Evolutionary conservation across 169 alveolate genomes (phyloP).

Genomic region (Perkinsus marinus): DNA sequence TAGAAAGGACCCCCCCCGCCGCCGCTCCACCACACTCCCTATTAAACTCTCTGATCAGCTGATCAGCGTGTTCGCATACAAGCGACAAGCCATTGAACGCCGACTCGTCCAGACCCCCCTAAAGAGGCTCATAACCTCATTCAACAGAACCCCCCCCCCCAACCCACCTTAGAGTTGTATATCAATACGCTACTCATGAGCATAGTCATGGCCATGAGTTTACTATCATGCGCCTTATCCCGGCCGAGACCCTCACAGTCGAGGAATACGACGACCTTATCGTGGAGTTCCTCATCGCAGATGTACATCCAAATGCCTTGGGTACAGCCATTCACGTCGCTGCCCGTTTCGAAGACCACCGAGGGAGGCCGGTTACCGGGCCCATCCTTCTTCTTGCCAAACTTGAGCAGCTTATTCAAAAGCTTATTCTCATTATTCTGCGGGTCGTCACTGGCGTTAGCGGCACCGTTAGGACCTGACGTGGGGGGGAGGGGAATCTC

Average conservation of each 20-base stretch:
- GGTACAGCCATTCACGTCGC: conserved; percentile 49
- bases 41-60: conserved; percentile 23
- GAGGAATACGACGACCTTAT: conserved; percentile 28
- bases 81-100: conserved; percentile 45
- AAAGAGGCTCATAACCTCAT: too few species aligned
- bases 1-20: conserved; percentile 39
- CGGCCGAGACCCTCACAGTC: conserved; percentile 60
- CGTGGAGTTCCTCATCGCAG: conserved; percentile 13
- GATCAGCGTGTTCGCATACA: conserved; percentile 40
- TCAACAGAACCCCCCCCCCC: background rate
- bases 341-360: conserved; percentile 38
- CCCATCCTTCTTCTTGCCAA: conserved; percentile 17
- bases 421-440: conserved; percentile 34
- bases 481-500: too few species aligned
- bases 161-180: conserved; percentile 35
- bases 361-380: background rate
- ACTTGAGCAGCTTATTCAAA: conserved; percentile 15
- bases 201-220: conserved; percentile 42
- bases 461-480: background rate
- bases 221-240: conserved; percentile 48
- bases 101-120: conserved; percentile 55
- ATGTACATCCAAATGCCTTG: conserved; percentile 25
- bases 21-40: conserved; percentile 10
- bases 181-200: conserved; percentile 37
- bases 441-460: conserved; percentile 8